These are phyloP conservation scores for Aspergillus sp. DNA, from an alignment of 2,329 filamentous ascomycete species.

Conservation along the genomic window DNA sequence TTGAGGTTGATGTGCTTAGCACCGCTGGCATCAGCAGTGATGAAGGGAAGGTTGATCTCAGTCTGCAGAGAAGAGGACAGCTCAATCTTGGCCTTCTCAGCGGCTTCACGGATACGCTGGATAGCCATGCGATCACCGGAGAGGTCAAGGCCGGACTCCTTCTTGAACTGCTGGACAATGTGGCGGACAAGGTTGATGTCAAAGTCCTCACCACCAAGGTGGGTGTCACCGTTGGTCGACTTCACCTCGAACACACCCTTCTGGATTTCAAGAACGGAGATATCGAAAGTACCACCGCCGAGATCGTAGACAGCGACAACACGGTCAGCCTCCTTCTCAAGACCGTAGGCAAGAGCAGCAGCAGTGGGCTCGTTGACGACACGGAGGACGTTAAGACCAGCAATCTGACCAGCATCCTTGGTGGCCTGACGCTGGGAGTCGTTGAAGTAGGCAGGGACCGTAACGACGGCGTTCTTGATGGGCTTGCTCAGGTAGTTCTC, in stretches of 20 bases:
- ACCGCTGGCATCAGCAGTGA: conserved; percentile 91
- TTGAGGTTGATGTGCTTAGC: conserved; percentile 99
- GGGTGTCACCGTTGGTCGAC: conserved; percentile 98
- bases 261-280: conserved; percentile 95
- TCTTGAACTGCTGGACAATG: conserved; percentile 95
- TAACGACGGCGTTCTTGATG: conserved; percentile 94
- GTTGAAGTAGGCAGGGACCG: conserved; percentile 98
- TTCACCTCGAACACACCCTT: conserved; percentile 98
- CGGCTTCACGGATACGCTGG: conserved; percentile 96
- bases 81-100: conserved; percentile 99
- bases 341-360: conserved; percentile 90
- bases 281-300: conserved; percentile 98
- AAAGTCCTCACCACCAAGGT: conserved; percentile 97
- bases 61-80: conserved; percentile 92
- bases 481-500: conserved; percentile 88
- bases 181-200: conserved; percentile 93
- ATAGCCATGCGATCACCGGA: conserved; percentile 95
- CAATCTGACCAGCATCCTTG: conserved; percentile 96
- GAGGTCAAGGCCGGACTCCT: conserved; percentile 87
- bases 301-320: conserved; percentile 96
- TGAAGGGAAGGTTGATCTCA: conserved; percentile 98
- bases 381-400: conserved; percentile 93
- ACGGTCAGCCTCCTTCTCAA: conserved; percentile 90
- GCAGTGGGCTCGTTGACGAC: conserved; percentile 98
- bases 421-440: conserved; percentile 96